These are phyloP conservation scores for Globisporangium heterothallicum DNA, from an alignment of 352 stramenopile genomes.

Conservation along the genomic window DNA sequence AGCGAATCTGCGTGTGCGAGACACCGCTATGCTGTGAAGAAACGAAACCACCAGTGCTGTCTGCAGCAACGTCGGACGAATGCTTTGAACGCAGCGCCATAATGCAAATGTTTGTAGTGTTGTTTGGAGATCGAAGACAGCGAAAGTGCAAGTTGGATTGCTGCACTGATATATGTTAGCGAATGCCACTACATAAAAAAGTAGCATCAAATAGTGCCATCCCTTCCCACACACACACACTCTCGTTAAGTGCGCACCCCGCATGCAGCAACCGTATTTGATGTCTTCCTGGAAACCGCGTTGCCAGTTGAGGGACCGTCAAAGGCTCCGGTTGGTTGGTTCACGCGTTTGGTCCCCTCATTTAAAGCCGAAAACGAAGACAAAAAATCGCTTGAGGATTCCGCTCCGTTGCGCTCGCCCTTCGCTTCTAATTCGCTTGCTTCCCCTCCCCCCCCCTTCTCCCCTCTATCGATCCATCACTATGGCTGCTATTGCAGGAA, in stretches of 20 bases:
- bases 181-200: background rate
- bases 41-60: no score
- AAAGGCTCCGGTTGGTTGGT: background rate
- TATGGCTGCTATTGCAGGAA: conserved; percentile 8
- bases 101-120: no score
- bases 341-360: background rate
- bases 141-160: no score
- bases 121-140: no score
- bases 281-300: background rate
- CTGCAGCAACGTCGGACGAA: no score
- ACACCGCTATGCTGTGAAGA: no score
- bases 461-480: background rate
- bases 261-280: background rate
- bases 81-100: no score
- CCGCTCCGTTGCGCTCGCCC: no score
- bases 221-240: background rate
- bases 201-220: no score
- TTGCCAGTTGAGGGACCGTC: background rate
- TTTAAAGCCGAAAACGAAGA: background rate
- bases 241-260: background rate
- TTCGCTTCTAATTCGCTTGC: background rate
- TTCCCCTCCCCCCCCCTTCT: background rate
- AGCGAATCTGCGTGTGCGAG: no score
- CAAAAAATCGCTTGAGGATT: no score
- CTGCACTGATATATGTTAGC: background rate